phyloP scores from a whole-genome alignment of 2,329 filamentous ascomycete genomes.

The Colletotrichum agaves region DNA sequence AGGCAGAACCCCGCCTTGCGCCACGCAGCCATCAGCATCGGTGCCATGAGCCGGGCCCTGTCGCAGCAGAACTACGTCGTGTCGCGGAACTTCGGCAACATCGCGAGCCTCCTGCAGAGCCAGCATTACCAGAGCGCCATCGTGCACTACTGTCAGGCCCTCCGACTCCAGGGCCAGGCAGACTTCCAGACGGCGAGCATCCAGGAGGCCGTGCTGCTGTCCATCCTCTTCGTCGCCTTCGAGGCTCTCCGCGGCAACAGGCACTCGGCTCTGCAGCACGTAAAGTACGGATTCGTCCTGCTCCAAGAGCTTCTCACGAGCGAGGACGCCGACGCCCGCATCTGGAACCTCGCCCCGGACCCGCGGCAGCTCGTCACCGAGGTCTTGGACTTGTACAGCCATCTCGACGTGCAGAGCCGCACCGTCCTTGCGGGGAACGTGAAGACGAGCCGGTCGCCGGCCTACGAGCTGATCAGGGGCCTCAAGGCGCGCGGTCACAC shows the following conservation, averaged over 20 bases:
- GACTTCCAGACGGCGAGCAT: conserved; percentile 49
- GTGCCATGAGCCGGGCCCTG: conserved; percentile 50
- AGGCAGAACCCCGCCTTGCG: conserved; percentile 43
- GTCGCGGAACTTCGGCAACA: conserved; percentile 17
- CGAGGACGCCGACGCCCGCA: conserved; percentile 8
- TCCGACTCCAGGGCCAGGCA: conserved; percentile 52
- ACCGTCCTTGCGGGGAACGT: conserved; percentile 28
- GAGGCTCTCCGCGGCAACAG: conserved; percentile 53
- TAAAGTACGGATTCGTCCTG: conserved; percentile 50
- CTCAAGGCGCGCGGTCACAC: conserved; percentile 29
- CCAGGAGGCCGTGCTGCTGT: conserved; percentile 52
- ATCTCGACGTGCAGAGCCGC: conserved; percentile 35
- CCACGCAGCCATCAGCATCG: conserved; percentile 54
- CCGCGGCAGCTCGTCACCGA: conserved; percentile 33
- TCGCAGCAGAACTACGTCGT: conserved; percentile 26
- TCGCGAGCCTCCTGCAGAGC: conserved; percentile 33
- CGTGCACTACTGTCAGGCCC: conserved; percentile 53
- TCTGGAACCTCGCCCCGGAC: conserved; percentile 34
- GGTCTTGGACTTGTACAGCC: conserved; percentile 30
- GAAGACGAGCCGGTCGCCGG: conserved; percentile 14
- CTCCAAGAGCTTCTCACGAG: conserved; percentile 25
- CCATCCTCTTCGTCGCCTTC: conserved; percentile 54
- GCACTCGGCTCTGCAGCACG: conserved; percentile 53
- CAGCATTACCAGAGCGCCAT: conserved; percentile 52
- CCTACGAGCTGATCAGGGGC: conserved; percentile 26